These are phyloP conservation scores for Ceraceosorus guamensis DNA, from an alignment of 1,284 basidiomycete genomes.

Conservation along the genomic window DNA sequence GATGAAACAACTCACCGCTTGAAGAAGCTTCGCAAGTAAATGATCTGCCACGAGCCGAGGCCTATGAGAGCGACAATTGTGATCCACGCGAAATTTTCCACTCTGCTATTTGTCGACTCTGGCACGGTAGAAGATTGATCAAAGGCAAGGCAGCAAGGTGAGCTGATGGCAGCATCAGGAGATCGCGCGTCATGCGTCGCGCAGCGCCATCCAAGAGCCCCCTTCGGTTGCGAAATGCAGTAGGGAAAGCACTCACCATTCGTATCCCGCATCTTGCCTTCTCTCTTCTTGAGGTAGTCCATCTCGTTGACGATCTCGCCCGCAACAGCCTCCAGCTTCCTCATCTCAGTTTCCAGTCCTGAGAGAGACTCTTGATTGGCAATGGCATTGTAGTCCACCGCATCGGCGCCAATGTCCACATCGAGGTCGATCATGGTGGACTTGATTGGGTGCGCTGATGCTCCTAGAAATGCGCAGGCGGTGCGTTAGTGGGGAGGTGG, in stretches of 20 bases:
- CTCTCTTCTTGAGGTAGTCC: conserved; percentile 80
- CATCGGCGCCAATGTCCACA: conserved; percentile 95
- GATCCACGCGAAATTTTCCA: conserved; percentile 87
- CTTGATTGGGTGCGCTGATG: neutral
- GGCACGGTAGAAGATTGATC: conserved; percentile 3
- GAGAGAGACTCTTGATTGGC: conserved; percentile 96
- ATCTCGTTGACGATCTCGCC: conserved; percentile 93
- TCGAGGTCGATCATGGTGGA: conserved; percentile 71
- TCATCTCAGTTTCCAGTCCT: conserved; percentile 93
- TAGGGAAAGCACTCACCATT: conserved; percentile 62
- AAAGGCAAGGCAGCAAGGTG: neutral
- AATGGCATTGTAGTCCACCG: conserved; percentile 98
- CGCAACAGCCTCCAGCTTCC: conserved; percentile 87
- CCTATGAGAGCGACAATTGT: conserved; percentile 70
- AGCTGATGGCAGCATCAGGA: conserved; percentile 5
- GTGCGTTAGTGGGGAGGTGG: no score
- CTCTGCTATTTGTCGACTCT: conserved; percentile 87
- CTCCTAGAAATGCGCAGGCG: no score
- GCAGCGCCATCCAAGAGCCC: neutral
- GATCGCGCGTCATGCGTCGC: neutral
- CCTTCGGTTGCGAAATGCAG: neutral
- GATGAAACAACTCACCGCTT: conserved; percentile 54
- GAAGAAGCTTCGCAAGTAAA: conserved; percentile 89
- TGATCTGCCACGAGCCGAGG: conserved; percentile 88
- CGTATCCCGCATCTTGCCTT: conserved; percentile 81